These are phyloP conservation scores for Blastobotrys raffinosifermentans DNA, from an alignment of 1,139 yeast species.

Conservation along the genomic window DNA sequence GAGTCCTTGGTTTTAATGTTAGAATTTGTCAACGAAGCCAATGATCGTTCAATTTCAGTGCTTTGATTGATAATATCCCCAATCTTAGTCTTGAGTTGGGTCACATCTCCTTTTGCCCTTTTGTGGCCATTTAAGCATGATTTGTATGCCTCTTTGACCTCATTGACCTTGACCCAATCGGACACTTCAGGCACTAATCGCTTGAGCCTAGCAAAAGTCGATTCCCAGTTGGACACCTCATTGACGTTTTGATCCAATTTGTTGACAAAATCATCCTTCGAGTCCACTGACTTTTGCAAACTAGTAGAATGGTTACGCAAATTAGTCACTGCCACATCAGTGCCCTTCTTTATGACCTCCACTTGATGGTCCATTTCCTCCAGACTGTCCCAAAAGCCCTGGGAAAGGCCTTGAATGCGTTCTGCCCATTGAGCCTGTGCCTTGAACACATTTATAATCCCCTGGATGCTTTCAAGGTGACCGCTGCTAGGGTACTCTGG, in stretches of 20 bases:
- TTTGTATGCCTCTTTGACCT: slow-evolving; percentile 13
- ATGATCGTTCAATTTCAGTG: slow-evolving; percentile 15
- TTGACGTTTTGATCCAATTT: slow-evolving; percentile 22
- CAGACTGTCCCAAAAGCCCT: background rate
- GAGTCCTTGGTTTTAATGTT: slow-evolving; percentile 10
- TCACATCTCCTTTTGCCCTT: slow-evolving; percentile 11
- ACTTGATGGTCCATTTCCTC: slow-evolving; percentile 14
- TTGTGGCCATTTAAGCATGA: slow-evolving; percentile 14
- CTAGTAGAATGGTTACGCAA: slow-evolving; percentile 25
- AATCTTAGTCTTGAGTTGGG: slow-evolving; percentile 17
- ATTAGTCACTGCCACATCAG: slow-evolving; percentile 27
- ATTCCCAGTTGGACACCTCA: slow-evolving; percentile 23
- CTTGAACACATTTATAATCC: slow-evolving; percentile 3
- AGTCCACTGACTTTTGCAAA: slow-evolving; percentile 23
- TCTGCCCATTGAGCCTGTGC: slow-evolving; percentile 15
- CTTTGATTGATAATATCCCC: slow-evolving; percentile 19
- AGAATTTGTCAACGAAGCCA: slow-evolving; percentile 14
- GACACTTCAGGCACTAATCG: slow-evolving; percentile 15
- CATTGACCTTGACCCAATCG: slow-evolving; percentile 24
- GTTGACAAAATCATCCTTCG: slow-evolving; percentile 22
- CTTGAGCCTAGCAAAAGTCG: slow-evolving; percentile 16
- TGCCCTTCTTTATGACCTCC: slow-evolving; percentile 24
- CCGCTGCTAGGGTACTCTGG: background rate
- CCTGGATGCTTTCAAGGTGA: background rate
- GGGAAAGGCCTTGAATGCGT: slow-evolving; percentile 10